Conservation (phyloP, 1,139 yeast species). For the Pichia sp. region DNA sequence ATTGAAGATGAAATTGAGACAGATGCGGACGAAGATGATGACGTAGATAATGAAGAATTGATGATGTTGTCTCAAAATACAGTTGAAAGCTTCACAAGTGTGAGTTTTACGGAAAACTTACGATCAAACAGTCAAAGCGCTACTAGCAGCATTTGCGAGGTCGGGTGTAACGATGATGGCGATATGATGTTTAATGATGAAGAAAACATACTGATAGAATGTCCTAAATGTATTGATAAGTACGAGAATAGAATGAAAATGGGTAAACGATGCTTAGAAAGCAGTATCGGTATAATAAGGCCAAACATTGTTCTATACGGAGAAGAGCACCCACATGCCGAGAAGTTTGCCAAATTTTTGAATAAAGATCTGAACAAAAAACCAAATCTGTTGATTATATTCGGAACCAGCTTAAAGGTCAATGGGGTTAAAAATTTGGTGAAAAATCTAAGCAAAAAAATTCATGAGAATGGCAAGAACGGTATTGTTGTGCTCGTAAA, state of each 20-base stretch:
- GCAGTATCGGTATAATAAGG: conserved; percentile 51
- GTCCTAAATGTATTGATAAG: conserved; percentile 48
- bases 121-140: too few relatives aligned
- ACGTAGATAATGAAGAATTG: conserved; percentile 3
- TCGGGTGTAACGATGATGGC: neutral
- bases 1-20: conserved; percentile 37
- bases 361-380: conserved; percentile 42
- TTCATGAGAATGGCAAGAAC: conserved; percentile 41
- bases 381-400: conserved; percentile 60
- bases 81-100: neutral
- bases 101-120: neutral
- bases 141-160: neutral
- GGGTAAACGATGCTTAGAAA: conserved; percentile 54
- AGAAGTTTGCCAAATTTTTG: conserved; percentile 52
- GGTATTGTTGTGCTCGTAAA: conserved; percentile 62
- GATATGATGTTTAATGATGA: conserved; percentile 22
- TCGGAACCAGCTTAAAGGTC: conserved; percentile 73
- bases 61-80: conserved; percentile 7
- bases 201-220: conserved; percentile 42
- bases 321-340: conserved; percentile 71
- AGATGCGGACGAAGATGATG: neutral
- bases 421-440: conserved; percentile 66
- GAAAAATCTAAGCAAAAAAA: conserved; percentile 45
- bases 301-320: conserved; percentile 76
- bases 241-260: conserved; percentile 43